A percentile compares a stretch with the other conserved stretches of the same genome.
These are phyloP conservation scores for Capsicum baccatum DNA, from an alignment of 257 asterid species.

Conservation along the genomic window DNA sequence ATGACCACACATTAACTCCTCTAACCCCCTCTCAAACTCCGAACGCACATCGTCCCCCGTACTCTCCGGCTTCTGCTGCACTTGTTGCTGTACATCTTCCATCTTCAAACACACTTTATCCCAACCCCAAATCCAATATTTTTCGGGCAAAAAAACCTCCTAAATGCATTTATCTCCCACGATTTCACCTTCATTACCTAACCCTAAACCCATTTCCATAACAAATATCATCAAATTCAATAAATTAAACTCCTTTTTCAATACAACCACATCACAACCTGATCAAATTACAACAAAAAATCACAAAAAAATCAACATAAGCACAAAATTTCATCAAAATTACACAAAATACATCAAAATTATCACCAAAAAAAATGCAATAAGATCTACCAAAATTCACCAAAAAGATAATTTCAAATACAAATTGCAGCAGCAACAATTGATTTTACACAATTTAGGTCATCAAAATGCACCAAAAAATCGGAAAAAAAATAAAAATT, in stretches of 20 bases:
- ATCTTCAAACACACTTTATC: conserved; percentile 49
- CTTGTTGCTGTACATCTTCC: conserved; percentile 77
- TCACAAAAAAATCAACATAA: conserved; percentile 30
- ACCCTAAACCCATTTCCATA: conserved; percentile 44
- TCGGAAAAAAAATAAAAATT: neutral
- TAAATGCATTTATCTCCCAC: neutral
- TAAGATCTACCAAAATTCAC: conserved; percentile 43
- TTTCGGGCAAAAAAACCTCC: neutral
- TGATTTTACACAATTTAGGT: conserved; percentile 39
- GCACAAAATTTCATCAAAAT: neutral
- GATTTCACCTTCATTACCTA: conserved; percentile 32
- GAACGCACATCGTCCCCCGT: conserved; percentile 62
- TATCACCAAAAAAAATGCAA: conserved; percentile 25
- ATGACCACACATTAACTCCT: conserved; percentile 83
- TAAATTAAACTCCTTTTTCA: conserved; percentile 37
- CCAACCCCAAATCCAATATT: conserved; percentile 32
- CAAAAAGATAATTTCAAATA: neutral
- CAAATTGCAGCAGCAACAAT: conserved; percentile 27
- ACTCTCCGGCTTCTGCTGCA: conserved; percentile 92
- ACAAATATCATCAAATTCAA: conserved; percentile 36
- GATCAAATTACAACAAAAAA: conserved; percentile 45
- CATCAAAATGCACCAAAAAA: conserved; percentile 29
- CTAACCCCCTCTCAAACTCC: conserved; percentile 88
- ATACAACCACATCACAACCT: conserved; percentile 55
- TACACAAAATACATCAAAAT: conserved; percentile 28